Percentiles rank a stretch among this genome's conserved stretches.
Conservation (phyloP, 345 rosid genomes). For the Angophora floribunda region DNA sequence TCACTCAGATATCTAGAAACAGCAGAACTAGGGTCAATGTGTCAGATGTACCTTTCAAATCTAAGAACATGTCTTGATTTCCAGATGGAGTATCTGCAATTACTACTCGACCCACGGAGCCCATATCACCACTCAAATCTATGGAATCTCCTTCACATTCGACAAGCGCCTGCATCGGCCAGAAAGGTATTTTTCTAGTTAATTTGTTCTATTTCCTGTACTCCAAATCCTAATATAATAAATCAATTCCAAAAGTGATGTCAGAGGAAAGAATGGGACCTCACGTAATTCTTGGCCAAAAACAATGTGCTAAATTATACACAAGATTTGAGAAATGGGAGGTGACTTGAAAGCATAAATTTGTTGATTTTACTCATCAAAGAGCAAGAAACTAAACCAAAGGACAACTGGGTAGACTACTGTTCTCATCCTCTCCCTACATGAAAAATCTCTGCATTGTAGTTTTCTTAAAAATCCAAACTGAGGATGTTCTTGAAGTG, state of each 20-base stretch:
- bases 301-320: background rate
- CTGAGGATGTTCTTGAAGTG: background rate
- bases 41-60: slow-evolving; percentile 62
- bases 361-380: background rate
- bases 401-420: background rate
- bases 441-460: background rate
- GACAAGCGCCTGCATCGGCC: slow-evolving; percentile 65
- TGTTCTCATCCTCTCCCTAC: background rate
- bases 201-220: background rate
- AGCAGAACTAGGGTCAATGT: background rate
- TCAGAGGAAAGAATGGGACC: background rate
- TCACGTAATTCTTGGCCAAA: background rate
- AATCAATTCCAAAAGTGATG: background rate
- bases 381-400: background rate
- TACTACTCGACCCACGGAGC: slow-evolving; percentile 87
- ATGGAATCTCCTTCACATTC: slow-evolving; percentile 97
- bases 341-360: background rate
- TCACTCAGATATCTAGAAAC: background rate
- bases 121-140: slow-evolving; percentile 94
- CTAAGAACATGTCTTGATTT: slow-evolving; percentile 57
- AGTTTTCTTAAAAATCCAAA: background rate
- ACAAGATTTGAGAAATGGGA: background rate
- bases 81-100: slow-evolving; percentile 46
- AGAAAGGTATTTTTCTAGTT: background rate
- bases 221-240: background rate